Percentiles rank a stretch among this genome's conserved stretches.
phyloP scores from a whole-genome alignment of 345 rosid species.

The Gossypium turneri region DNA sequence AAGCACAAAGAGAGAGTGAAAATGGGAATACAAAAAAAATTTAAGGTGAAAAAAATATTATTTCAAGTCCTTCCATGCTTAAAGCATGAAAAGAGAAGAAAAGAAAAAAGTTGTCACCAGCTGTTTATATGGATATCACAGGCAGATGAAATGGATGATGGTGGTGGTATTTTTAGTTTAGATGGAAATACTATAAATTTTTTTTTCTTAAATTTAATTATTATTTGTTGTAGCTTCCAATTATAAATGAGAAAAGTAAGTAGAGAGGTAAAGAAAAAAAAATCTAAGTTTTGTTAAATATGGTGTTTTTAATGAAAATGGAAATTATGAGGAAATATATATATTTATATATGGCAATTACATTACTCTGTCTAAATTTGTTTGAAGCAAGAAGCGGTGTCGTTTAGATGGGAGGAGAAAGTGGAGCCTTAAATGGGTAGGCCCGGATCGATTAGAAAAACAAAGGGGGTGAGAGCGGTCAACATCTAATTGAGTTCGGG shows the following conservation, averaged over 20 bases:
- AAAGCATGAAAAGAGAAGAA: conserved; percentile 10
- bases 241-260: neutral
- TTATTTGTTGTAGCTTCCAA: conserved; percentile 11
- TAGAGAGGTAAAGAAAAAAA: neutral
- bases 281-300: neutral
- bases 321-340: neutral
- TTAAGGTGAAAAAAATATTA: conserved; percentile 1
- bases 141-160: conserved; percentile 1
- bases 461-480: no score
- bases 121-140: conserved; percentile 17
- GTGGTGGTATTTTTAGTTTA: neutral
- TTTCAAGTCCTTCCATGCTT: conserved; percentile 13
- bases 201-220: neutral
- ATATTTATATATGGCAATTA: no score
- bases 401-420: neutral
- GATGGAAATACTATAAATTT: neutral
- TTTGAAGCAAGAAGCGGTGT: no score
- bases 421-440: neutral
- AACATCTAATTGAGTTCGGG: conserved; percentile 19
- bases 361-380: no score
- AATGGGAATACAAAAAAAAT: neutral
- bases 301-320: neutral
- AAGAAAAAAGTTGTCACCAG: neutral
- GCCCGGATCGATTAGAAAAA: neutral
- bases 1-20: neutral